A percentile compares a stretch with the other conserved stretches of the same genome.
Evolutionary conservation across 805 yeast genomes (phyloP).

Genomic region (Starmera amethionina): DNA sequence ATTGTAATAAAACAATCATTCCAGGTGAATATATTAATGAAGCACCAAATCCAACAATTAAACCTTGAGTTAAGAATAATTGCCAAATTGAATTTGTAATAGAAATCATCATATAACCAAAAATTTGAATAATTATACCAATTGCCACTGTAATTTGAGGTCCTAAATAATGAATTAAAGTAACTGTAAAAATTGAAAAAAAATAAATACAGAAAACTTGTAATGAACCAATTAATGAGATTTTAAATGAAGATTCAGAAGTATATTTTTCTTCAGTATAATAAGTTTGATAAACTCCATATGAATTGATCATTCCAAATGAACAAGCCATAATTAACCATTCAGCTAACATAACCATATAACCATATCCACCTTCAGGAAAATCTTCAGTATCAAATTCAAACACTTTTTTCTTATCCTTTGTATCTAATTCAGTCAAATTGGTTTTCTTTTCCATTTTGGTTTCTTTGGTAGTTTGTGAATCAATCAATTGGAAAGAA

Average conservation of each 20-base stretch:
- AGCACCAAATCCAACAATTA: constrained; percentile 38
- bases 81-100: constrained; percentile 39
- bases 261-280: constrained; percentile 31
- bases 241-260: constrained; percentile 33
- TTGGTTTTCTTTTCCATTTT: too few relatives aligned
- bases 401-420: not conserved
- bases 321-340: constrained; percentile 37
- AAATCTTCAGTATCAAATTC: constrained; percentile 11
- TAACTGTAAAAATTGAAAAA: constrained; percentile 39
- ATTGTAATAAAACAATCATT: constrained; percentile 34
- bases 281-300: constrained; percentile 47
- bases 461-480: too few relatives aligned
- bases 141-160: constrained; percentile 23
- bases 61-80: constrained; percentile 41
- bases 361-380: constrained; percentile 47
- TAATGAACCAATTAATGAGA: constrained; percentile 45
- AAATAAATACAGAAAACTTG: constrained; percentile 36
- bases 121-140: constrained; percentile 35
- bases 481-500: too few relatives aligned
- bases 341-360: constrained; percentile 42
- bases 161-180: constrained; percentile 34
- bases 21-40: constrained; percentile 34
- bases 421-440: too few relatives aligned
- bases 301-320: constrained; percentile 51
- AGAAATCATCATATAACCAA: constrained; percentile 37